Percentiles rank a stretch among this genome's conserved stretches.
phyloP scores from a whole-genome alignment of 163 green algal genomes.

The Chloromonas sp. region DNA sequence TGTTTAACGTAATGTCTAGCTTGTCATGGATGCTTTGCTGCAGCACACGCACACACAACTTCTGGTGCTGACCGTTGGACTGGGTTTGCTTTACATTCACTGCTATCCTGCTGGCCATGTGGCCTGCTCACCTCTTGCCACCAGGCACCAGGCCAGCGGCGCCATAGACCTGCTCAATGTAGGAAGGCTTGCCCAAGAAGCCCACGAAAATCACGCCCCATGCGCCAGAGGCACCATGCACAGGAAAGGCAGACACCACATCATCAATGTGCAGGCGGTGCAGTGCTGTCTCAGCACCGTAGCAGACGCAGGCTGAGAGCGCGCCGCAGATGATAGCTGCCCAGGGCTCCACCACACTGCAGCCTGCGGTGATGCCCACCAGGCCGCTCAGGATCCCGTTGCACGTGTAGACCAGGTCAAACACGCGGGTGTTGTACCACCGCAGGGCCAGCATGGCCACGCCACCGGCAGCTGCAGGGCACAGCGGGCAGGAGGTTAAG shows the following conservation, averaged over 20 bases:
- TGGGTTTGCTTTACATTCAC: too few relatives aligned
- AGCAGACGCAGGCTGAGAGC: slow-evolving; percentile 13
- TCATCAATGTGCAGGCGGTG: slow-evolving; percentile 43
- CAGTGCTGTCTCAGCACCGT: slow-evolving; percentile 7
- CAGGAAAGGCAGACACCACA: slow-evolving; percentile 32
- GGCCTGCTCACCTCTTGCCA: neutral
- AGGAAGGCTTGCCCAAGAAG: slow-evolving; percentile 37
- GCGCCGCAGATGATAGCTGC: slow-evolving; percentile 36
- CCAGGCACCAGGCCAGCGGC: neutral
- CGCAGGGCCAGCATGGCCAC: slow-evolving; percentile 52
- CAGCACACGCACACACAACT: too few relatives aligned
- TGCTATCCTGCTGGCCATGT: too few relatives aligned
- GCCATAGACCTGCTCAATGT: slow-evolving; percentile 24
- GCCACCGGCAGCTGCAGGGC: slow-evolving; percentile 46
- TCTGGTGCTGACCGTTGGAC: too few relatives aligned
- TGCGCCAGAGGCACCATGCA: slow-evolving; percentile 41
- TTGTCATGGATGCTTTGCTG: too few relatives aligned
- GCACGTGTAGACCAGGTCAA: slow-evolving; percentile 15
- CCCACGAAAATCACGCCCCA: slow-evolving; percentile 42
- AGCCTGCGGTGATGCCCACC: slow-evolving; percentile 24
- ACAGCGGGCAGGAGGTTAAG: too few relatives aligned
- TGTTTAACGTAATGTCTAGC: too few relatives aligned
- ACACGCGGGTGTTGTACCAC: neutral
- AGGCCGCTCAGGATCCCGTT: slow-evolving; percentile 23
- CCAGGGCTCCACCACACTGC: slow-evolving; percentile 34